Conservation (phyloP, 495 filamentous ascomycete species). For the Glonium stellatum region DNA sequence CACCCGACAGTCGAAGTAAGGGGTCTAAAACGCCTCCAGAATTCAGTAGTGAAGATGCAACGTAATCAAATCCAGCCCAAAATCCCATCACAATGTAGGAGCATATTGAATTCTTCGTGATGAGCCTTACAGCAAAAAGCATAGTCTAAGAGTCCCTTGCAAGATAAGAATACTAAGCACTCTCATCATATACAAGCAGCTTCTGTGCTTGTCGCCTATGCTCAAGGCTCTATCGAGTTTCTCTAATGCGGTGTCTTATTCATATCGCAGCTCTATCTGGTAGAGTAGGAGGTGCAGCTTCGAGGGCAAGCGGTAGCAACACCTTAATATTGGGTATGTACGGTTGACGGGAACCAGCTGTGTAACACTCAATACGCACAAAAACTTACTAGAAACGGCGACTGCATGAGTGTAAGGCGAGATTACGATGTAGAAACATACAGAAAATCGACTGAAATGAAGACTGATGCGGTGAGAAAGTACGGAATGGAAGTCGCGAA, state of each 20-base stretch:
- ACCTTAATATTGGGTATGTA: neutral
- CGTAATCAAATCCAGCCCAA: too few species aligned
- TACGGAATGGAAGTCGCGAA: neutral
- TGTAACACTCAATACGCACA: neutral
- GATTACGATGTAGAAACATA: neutral
- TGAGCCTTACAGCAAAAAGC: too few species aligned
- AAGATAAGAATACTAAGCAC: too few species aligned
- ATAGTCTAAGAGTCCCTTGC: too few species aligned
- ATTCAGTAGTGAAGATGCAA: neutral
- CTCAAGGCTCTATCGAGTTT: too few species aligned
- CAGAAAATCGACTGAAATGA: neutral
- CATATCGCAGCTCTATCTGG: neutral
- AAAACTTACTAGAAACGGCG: neutral
- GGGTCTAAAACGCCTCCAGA: neutral
- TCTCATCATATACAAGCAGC: too few species aligned
- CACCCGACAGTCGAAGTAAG: neutral
- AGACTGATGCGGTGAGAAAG: neutral
- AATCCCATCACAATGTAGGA: too few species aligned
- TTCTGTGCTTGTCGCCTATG: too few species aligned
- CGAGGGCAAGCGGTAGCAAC: neutral
- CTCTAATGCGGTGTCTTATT: too few species aligned
- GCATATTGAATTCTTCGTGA: too few species aligned
- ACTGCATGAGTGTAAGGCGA: neutral
- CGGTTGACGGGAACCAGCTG: neutral
- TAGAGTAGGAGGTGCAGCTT: neutral